These are phyloP conservation scores for Amoebophrya sp. DNA, from an alignment of 169 alveolate genomes.

Conservation along the genomic window DNA sequence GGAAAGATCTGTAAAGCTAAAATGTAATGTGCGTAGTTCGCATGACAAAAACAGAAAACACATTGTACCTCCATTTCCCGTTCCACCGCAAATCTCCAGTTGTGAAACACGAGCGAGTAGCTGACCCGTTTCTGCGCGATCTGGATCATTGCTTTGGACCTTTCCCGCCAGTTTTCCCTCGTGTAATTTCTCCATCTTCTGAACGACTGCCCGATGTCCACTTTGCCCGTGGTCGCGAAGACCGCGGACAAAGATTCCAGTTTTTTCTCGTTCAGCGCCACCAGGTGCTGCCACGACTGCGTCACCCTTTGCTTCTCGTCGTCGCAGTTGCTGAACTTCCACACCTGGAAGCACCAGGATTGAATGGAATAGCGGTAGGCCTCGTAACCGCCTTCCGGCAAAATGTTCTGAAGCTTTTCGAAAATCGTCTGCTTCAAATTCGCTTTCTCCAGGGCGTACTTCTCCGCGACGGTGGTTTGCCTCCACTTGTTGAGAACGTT, in stretches of 20 bases:
- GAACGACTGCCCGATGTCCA: background rate
- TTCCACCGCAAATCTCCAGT: background rate
- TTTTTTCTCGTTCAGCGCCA: background rate
- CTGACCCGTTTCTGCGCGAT: background rate
- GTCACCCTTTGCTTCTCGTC: background rate
- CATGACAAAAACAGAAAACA: too few relatives aligned
- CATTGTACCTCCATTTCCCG: too few relatives aligned
- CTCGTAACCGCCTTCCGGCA: too few relatives aligned
- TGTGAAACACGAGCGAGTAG: background rate
- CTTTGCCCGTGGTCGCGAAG: background rate
- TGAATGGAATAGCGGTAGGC: too few relatives aligned
- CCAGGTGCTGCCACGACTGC: background rate
- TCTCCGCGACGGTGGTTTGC: background rate
- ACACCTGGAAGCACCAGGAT: background rate
- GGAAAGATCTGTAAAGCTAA: too few relatives aligned
- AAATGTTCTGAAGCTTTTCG: background rate
- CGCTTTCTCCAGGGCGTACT: background rate
- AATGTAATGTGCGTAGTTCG: too few relatives aligned
- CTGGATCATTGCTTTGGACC: background rate
- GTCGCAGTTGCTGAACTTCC: background rate
- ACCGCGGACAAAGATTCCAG: background rate
- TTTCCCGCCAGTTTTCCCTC: background rate
- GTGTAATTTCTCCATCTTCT: background rate
- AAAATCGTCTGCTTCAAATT: background rate
- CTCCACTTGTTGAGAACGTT: background rate